A percentile compares a stretch with the other conserved stretches of the same genome.
These are phyloP conservation scores for Actinidia arguta DNA, from an alignment of 179 eudicot genomes.

Conservation along the genomic window DNA sequence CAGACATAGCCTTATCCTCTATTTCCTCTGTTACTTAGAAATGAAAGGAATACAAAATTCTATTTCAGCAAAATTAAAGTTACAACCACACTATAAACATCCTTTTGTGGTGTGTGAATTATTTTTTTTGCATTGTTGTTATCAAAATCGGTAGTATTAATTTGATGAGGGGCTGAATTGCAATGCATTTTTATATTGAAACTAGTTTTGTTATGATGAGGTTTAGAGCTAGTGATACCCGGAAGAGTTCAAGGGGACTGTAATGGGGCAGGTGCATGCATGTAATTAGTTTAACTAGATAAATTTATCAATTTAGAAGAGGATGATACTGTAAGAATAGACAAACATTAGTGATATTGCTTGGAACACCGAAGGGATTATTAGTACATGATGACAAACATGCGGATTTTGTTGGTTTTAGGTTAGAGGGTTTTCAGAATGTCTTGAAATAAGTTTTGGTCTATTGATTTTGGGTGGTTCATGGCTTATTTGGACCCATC, in stretches of 20 bases:
- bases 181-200: not conserved
- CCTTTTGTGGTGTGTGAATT: not conserved
- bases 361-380: not conserved
- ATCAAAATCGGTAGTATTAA: not conserved
- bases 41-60: too few species aligned
- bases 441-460: not conserved
- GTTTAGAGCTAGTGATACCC: not conserved
- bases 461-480: not conserved
- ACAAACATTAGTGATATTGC: not conserved
- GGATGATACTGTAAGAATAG: not conserved
- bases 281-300: not conserved
- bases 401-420: not conserved
- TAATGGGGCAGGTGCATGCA: not conserved
- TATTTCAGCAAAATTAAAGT: too few species aligned
- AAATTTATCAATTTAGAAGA: not conserved
- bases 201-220: conserved; percentile 1
- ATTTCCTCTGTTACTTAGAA: too few species aligned
- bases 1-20: too few species aligned
- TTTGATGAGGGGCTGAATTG: conserved; percentile 1
- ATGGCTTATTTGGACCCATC: not conserved
- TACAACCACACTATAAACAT: not conserved
- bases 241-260: not conserved
- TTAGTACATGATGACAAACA: not conserved
- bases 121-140: not conserved
- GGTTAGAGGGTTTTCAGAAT: not conserved